Evolutionary conservation across 1,284 basidiomycete species (phyloP), one percentile per base, ranked within the genome.

Genomic region (Vanrija sp.): DNA sequence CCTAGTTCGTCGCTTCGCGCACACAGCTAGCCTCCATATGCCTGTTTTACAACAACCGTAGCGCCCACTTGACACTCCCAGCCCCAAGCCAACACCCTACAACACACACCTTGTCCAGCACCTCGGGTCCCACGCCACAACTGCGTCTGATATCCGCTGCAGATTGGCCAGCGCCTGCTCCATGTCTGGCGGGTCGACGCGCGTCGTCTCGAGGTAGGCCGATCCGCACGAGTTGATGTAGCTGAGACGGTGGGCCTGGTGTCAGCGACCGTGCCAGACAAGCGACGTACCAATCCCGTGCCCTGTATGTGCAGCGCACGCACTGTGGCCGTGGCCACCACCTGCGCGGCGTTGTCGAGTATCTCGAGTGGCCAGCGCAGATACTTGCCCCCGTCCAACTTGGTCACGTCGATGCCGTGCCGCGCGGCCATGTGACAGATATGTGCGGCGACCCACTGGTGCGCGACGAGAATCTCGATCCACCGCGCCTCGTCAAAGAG

Each of bases 351-450:
- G n/a, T 18, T 43, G 34, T 47, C 45, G 19, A 53, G 16, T 21
- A 53, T 46, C 16, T 53, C 34, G 21, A 53, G 44, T 2, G 51
- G 51, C 26, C 23, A 53, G 19, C 25, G 23, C 25, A 15, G 25
- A 16, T 34, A 53, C 28, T n/a, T 19, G 14, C 51, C 51, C 16
- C 38, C 51, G 38, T 53, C 51, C 3, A 53, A 21, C 26, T 47
- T 18, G 8, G 34, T 23, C 51, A 53, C 46, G 34, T 53, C 29
- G 29, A 53, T 47, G n/a, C 44, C 38, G 39, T 53, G 51, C 9
- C 51, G 51, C 10, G 25, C 25, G 6, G 51, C 51, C 16, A 53
- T 53, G 28, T 46, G 51, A 44, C 51, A 53, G 25, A 43, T 47
- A 25, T 47, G 44, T 6, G 51, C 44, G 3, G 44, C 45, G 19